Conservation (phyloP, 352 stramenopile genomes). For the Phytophthora rubi region DNA sequence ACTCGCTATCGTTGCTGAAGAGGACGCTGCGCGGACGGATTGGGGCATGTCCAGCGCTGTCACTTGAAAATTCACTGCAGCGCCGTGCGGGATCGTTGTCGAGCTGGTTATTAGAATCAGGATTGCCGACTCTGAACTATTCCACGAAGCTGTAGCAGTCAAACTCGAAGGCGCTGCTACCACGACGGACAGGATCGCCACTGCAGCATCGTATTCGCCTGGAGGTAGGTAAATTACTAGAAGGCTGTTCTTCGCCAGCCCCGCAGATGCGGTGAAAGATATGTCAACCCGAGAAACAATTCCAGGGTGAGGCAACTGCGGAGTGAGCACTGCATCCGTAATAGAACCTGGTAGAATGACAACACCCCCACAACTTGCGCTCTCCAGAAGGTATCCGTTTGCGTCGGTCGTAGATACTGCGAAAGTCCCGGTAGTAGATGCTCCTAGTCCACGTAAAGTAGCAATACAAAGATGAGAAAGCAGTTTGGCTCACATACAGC, state of each 20-base stretch:
- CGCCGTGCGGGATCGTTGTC: conserved; percentile 35
- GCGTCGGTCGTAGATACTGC: conserved; percentile 44
- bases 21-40: conserved; percentile 41
- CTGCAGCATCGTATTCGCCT: conserved; percentile 48
- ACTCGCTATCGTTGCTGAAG: conserved; percentile 49
- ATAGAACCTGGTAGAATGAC: conserved; percentile 44
- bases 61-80: conserved; percentile 43
- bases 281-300: conserved; percentile 51
- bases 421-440: conserved; percentile 44
- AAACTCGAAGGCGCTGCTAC: conserved; percentile 27
- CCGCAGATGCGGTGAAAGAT: conserved; percentile 58
- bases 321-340: conserved; percentile 35
- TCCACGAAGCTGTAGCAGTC: conserved; percentile 51
- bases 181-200: conserved; percentile 27
- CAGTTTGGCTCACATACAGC: not conserved
- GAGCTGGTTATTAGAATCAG: conserved; percentile 45
- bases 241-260: conserved; percentile 42
- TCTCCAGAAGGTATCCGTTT: conserved; percentile 46
- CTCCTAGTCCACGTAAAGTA: conserved; percentile 26
- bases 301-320: conserved; percentile 48
- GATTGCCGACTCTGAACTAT: conserved; percentile 37
- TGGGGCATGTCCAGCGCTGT: conserved; percentile 53
- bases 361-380: conserved; percentile 30
- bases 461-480: conserved; percentile 1
- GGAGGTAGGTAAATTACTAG: conserved; percentile 47